Base-by-base conservation (phyloP, 257 asterid species). In the Solanum sejunctum region DNA sequence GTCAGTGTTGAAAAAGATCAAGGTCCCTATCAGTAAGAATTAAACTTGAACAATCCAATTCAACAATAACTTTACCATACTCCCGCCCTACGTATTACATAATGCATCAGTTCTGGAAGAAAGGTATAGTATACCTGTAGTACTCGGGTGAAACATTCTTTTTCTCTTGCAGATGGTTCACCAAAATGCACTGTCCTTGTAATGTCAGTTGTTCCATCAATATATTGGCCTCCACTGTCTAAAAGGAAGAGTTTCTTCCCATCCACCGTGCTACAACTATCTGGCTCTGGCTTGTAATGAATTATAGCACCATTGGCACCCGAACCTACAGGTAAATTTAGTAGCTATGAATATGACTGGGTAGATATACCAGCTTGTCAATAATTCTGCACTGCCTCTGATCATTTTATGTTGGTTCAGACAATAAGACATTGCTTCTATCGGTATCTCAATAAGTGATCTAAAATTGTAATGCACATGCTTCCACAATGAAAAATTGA, bases 301-400 rank as follows among this genome's bases (percentile, higher is more conserved):
- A 97, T 97, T 85, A 95, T 90, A 64, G 98, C 99, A 84, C 99
- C 98, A 89, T 96, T 96, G 85, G 98, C 99, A 79, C 99, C 99
- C 70, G 98, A 95, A 84, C 91, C 99, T 97, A 91, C 70, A 84
- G 73, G 17, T 77, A 82, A 71, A 85, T 49, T 70, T 15, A 85
- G 72, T 81, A 28, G 61, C 15, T 23, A 63, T 43, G n/a, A 9
- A 71, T 45, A 58, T 20, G 20, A 60, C 72, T 17, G 36, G 23
- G 49, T n/a, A 39, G 84, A 81, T 18, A 58, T 16, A 51, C 57
- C 82, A 39, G 52, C 56, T 20, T 84, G 54, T 32, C 39, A 16
- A 56, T 28, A 45, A 47, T 45, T 86, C 17, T 32, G 11, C n/a
- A 47, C 49, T 4, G 63, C 5, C 63, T 15, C 15, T 77, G 47